Base-by-base conservation (phyloP, 2,329 filamentous ascomycete genomes). In the Penicillium oxalicum region DNA sequence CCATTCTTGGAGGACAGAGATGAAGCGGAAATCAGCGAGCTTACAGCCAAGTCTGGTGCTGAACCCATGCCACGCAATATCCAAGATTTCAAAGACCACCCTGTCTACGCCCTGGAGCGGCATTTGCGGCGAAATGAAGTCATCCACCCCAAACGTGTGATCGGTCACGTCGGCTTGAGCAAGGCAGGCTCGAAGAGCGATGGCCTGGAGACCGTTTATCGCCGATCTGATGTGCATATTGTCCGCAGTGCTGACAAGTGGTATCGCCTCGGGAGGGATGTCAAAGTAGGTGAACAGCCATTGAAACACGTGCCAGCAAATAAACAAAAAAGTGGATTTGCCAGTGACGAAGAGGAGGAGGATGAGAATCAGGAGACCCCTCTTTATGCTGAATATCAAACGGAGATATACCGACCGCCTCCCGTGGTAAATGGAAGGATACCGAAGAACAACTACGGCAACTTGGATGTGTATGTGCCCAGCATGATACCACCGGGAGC, bases 11-110 rank as follows among this genome's bases (percentile, higher is more conserved):
- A 74, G 18, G 86, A 93, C 55, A 73, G 91, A 38, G 91, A 96
- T 58, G 84, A 91, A 63, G 82, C 95, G 37, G 93, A 98, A 67
- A 79, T 89, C 51, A 83, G 79, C 11, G 87, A 93, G 61, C 73
- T 98, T 8, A 76, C 79, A 3, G 81, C 83, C 4, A 79, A 81
- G 48, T 84, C 88, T 57, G 82, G 84, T 0, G 77, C 80, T 25
- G 93, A 98, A 72, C 81, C 83, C 0, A 91, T 95, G 82, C 91
- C 90, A 0, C 83, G 83, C 47, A 94, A 89, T 59, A 81, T 95
- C 2, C 81, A 85, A 45, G 90, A 95, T 64, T 94, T 95, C 63
- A 94, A 91, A 64, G 80, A 86, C 52, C 91, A 95, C 63, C 89
- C 90, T 0, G 70, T 87, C 9, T 91, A 86, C 62, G 91, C 89